Base-by-base conservation (phyloP, 2,329 filamentous ascomycete genomes). In the Alternaria sp. region DNA sequence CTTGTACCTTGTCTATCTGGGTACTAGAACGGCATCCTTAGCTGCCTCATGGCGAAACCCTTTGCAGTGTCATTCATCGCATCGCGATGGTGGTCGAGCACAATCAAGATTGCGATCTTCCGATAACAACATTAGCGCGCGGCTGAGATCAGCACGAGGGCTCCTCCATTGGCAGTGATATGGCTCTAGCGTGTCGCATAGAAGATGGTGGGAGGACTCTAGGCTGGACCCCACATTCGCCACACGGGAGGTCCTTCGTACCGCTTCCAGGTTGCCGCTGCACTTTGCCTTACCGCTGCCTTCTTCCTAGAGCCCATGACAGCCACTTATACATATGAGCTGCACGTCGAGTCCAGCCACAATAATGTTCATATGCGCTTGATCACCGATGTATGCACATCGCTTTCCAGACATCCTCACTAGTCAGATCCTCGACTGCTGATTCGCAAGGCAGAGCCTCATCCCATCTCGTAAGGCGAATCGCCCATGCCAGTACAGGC, bases 241-340 rank as follows among this genome's bases (percentile, higher is more conserved):
- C 49, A 11, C 49, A 52, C 49, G n/a, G n/a, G 49, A 11, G 11
- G 22, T 25, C 49, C 27, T 28, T 28, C 32, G 34, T 41, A 10
- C 38, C 38, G 38, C 38, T 40, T 41, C 22, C 18, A 14, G 20
- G 34, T 20, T 34, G 49, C 32, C n/a, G 14, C 5, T n/a, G 2
- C 32, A 40, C n/a, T 40, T 52, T 40, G 49, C 49, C 49, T 52
- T 38, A 12, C 34, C 49, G 32, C 22, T 52, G 49, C 49, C 49
- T 52, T 52, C 48, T 51, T 38, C 8, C n/a, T 14, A 22, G 18
- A 51, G 22, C 28, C 20, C 30, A 16, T 34, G 12, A 51, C 48
- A 38, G 28, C 32, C 28, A 34, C n/a, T 22, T 20, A 38, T 11
- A 12, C 16, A 5, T 51, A 10, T 16, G 28, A 20, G n/a, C 38